Evolutionary conservation across 129 eudicot species (phyloP), one percentile per base, ranked within the genome.

Genomic region (Pseudognaphalium luteoalbum): DNA sequence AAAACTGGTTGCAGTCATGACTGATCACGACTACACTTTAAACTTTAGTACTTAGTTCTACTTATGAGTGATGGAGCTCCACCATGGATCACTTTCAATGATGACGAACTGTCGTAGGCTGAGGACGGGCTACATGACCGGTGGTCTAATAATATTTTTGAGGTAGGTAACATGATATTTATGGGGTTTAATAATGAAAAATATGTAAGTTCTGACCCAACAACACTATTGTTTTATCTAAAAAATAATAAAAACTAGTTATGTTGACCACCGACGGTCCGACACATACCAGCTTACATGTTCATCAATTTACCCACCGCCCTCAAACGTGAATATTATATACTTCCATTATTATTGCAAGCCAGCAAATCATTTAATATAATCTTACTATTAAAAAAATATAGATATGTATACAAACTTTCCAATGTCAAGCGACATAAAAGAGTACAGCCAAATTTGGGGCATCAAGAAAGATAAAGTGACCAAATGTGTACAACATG

Each of bases 371-470:
- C 69, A 50, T 59, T 42, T 7, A 3, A 41, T 65, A 7, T 69
- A 70, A 70, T 32, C 34, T 32, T 32, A 50, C 0, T 19, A 54
- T n/a, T 4, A 37, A 5, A 52, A 42, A 7, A 47, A n/a, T 30
- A 30, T 22, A 35, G 1, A 1, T 41, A 30, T 32, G 0, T 35
- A 8, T 35, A 35, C 7, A 37, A 21, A 34, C 15, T 79, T 57
- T 72, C 76, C 75, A 85, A 84, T 73, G 77, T 79, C 72, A 84
- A 76, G 71, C 56, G 66, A 76, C 86, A 70, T 73, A 76, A 81
- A 85, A 81, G 83, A 61, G 80, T 72, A 75, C 83, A 42, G 15
- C 50, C 3, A 73, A 83, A 59, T 39, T 20, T 74, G 72, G 15
- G 44, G 51, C 59, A 61, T 50, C 11, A 57, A 41, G 32, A 59